Conservation (phyloP, 352 stramenopile species). For the Blastocystis sp. region DNA sequence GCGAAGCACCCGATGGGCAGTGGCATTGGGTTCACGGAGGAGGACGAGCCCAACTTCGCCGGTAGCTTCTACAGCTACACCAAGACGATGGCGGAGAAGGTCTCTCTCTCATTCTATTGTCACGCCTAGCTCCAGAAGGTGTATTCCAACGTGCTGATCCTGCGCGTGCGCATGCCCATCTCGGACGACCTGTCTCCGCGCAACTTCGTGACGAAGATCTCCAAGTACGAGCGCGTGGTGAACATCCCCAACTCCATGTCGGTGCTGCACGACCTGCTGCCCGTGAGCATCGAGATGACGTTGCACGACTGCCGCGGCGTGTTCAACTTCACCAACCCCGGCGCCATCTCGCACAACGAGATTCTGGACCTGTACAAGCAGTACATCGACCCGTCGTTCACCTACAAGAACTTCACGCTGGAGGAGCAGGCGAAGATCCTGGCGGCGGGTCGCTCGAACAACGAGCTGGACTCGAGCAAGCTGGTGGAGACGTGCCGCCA, state of each 20-base stretch:
- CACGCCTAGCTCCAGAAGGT: conserved; percentile 74
- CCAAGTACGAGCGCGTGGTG: conserved; percentile 79
- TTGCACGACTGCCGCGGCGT: conserved; percentile 75
- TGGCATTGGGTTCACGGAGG: conserved; percentile 82
- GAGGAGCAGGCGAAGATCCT: conserved; percentile 85
- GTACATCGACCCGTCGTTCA: conserved; percentile 84
- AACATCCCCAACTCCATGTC: conserved; percentile 88
- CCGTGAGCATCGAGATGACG: conserved; percentile 79
- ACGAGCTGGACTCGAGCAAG: conserved; percentile 82
- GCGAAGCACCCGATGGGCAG: conserved; percentile 77
- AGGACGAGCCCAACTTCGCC: conserved; percentile 83
- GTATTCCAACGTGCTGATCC: conserved; percentile 79
- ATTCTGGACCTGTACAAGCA: conserved; percentile 84
- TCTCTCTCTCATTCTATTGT: too few species aligned
- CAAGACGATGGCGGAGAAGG: conserved; percentile 82
- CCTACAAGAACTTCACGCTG: conserved; percentile 69
- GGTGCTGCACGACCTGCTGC: conserved; percentile 83
- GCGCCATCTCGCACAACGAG: conserved; percentile 86
- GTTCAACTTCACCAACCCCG: conserved; percentile 88
- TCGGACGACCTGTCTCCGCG: conserved; percentile 79
- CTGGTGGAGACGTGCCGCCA: conserved; percentile 75
- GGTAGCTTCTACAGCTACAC: conserved; percentile 86
- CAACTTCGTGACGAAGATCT: conserved; percentile 79
- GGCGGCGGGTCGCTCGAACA: conserved; percentile 83
- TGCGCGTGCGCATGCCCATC: conserved; percentile 86